phyloP scores from a whole-genome alignment of 805 yeast species.

The Schwanniomyces pseudopolymorphus region DNA sequence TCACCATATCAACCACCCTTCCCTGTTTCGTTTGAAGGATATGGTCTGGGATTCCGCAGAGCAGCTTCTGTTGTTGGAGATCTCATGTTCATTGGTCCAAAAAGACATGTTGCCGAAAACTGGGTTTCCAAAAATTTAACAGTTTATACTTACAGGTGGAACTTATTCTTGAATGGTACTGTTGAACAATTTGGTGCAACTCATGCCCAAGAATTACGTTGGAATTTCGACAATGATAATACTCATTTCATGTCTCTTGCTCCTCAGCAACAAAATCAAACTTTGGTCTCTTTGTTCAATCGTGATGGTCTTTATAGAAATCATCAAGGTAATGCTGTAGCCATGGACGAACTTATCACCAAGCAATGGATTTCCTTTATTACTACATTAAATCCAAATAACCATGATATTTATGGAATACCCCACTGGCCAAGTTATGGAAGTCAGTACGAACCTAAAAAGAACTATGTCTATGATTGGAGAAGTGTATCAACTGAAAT shows the following conservation, averaged over 20 bases:
- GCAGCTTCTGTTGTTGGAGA: conserved; percentile 1
- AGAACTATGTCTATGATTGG: not conserved
- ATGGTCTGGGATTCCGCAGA: conserved; percentile 1
- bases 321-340: not conserved
- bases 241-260: not conserved
- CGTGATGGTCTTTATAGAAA: not conserved
- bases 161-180: not conserved
- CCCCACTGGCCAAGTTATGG: conserved; percentile 1
- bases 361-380: conserved; percentile 2
- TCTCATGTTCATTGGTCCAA: not conserved
- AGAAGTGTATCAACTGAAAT: not conserved
- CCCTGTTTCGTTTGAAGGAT: conserved; percentile 1
- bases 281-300: not conserved
- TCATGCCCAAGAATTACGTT: conserved; percentile 2
- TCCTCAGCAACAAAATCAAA: conserved; percentile 3
- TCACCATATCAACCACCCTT: not conserved
- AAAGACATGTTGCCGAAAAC: not conserved
- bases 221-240: not conserved
- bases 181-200: not conserved
- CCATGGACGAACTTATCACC: not conserved
- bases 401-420: not conserved
- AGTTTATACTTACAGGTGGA: conserved; percentile 3
- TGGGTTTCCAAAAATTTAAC: conserved; percentile 1
- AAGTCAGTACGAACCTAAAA: not conserved
- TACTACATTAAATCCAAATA: not conserved